These are phyloP conservation scores for Fusarium sambucinum DNA, from an alignment of 2,329 filamentous ascomycete species.

Conservation along the genomic window DNA sequence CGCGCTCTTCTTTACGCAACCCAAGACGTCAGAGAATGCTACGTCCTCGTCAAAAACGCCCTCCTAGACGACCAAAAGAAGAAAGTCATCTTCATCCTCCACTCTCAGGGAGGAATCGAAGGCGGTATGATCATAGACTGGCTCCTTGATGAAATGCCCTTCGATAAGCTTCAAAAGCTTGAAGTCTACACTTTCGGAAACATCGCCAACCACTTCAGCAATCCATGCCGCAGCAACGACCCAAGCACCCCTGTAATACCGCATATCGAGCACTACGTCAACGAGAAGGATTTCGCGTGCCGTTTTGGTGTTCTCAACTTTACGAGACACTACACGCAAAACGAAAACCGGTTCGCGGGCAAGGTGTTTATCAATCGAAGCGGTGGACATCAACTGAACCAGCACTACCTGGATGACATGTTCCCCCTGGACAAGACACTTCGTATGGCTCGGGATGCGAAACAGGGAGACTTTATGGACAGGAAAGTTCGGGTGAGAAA, in stretches of 20 bases:
- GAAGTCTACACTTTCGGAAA: slow-evolving; percentile 36
- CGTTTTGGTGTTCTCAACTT: slow-evolving; percentile 28
- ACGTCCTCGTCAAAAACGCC: slow-evolving; percentile 31
- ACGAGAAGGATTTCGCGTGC: slow-evolving; percentile 25
- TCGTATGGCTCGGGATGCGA: neutral
- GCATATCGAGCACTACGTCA: slow-evolving; percentile 34
- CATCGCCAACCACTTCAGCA: slow-evolving; percentile 36
- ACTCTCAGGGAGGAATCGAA: slow-evolving; percentile 32
- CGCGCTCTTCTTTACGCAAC: slow-evolving; percentile 32
- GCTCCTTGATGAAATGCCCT: slow-evolving; percentile 33
- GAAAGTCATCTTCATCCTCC: slow-evolving; percentile 29
- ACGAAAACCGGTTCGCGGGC: slow-evolving; percentile 35
- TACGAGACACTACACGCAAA: slow-evolving; percentile 3
- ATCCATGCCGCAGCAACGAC: slow-evolving; percentile 18
- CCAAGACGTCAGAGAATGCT: slow-evolving; percentile 30
- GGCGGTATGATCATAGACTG: slow-evolving; percentile 37
- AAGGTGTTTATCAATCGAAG: slow-evolving; percentile 29
- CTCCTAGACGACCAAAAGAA: slow-evolving; percentile 19
- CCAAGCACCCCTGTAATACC: neutral
- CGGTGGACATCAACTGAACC: slow-evolving; percentile 35
- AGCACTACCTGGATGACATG: slow-evolving; percentile 34
- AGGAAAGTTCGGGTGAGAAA: slow-evolving; percentile 4
- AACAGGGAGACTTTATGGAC: slow-evolving; percentile 21
- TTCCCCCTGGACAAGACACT: slow-evolving; percentile 15
- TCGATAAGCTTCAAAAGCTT: slow-evolving; percentile 26